Evolutionary conservation across 331 rosid genomes (phyloP), one percentile per base, ranked within the genome.

Genomic region (Cydonia oblonga): DNA sequence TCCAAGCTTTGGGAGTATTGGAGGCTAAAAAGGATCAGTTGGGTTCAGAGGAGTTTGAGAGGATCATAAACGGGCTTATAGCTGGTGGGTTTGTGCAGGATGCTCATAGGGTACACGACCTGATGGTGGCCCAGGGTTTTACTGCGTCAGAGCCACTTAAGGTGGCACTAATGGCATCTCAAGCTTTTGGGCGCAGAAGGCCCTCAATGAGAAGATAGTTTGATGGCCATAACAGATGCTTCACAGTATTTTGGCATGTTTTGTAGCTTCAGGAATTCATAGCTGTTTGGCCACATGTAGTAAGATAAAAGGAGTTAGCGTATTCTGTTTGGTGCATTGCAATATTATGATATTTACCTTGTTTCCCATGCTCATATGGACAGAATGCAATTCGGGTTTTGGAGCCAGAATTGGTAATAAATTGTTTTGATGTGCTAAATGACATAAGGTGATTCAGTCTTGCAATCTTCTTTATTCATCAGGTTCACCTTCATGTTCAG

Each of bases 41-140:
- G 83, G 74, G 81, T 40, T 49, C 58, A 3, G 71, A 22, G 29
- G 90, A 88, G 22, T 89, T 82, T 81, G 92, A 80, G 83, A 91
- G 86, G 85, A 83, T 95, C 53, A 83, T 89, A 59, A 0, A 4
- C 0, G 79, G 87, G 73, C 96, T 95, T 62, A 7, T 66, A 42
- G 75, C 22, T 28, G 96, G 96, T 66, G 96, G 92, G 32, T 87
- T 91, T 81, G 57, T 18, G 72, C 75, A 82, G 79, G 91, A 89
- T 59, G 97, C 96, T 29, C 80, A 53, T 66, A 84, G 91, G 76
- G 64, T 91, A 62, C 63, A 8, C 44, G 42, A 60, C 52, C 40
- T 87, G 46, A 95, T 89, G 99, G 87, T 84, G 76, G 90, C 87
- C 20, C 86, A 13, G 76, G 96, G 99, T 76, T 86, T 87, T 70